These are phyloP conservation scores for Gnomoniopsis smithogilvyi DNA, from an alignment of 2,329 filamentous ascomycete species.

Conservation along the genomic window DNA sequence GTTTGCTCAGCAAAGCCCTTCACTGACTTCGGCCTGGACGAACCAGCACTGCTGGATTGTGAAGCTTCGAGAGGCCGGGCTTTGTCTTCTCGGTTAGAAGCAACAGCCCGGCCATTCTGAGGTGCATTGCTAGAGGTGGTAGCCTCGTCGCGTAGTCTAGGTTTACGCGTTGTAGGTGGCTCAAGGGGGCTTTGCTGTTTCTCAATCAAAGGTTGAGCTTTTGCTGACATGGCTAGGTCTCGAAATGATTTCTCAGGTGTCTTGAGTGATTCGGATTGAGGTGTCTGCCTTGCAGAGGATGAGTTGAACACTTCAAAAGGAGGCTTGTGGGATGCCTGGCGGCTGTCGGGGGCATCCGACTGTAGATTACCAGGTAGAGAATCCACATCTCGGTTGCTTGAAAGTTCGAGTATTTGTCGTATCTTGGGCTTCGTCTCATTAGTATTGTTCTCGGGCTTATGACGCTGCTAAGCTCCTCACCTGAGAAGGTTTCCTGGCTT, in stretches of 20 bases:
- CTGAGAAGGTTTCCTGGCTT: neutral
- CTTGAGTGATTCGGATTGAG: neutral
- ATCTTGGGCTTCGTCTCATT: neutral
- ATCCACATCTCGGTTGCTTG: neutral
- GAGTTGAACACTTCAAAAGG: neutral
- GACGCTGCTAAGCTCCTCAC: too few relatives aligned
- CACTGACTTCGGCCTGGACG: neutral
- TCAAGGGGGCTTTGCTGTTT: too few relatives aligned
- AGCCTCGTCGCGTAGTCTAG: too few relatives aligned
- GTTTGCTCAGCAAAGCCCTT: neutral
- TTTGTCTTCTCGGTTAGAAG: neutral
- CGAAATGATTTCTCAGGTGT: neutral
- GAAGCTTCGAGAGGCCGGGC: neutral
- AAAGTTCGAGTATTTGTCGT: neutral
- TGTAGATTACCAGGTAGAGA: neutral
- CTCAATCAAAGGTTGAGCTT: neutral
- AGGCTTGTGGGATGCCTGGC: neutral
- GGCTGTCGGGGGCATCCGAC: neutral
- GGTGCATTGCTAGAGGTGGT: neutral
- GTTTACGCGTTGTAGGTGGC: too few relatives aligned
- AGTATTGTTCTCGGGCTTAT: neutral
- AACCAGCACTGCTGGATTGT: neutral
- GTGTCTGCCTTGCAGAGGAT: neutral
- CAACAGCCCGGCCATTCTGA: too few relatives aligned
- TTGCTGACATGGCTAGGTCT: neutral